Conservation (phyloP, 2,329 filamentous ascomycete genomes). For the Colletotrichum acutatum region DNA sequence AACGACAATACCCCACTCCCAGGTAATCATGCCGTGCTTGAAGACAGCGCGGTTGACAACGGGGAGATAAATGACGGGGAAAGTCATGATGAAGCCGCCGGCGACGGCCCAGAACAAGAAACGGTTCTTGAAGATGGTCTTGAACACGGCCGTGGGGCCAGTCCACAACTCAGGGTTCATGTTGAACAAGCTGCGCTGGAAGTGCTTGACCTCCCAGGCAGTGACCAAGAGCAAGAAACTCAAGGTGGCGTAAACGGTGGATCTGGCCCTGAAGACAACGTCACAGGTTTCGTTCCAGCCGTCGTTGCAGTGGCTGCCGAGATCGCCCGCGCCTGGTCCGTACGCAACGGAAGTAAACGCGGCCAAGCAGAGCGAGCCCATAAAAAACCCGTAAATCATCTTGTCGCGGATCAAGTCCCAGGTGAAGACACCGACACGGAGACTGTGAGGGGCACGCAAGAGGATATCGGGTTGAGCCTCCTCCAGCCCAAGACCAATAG, state of each 20-base stretch:
- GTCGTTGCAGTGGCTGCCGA: constrained; percentile 70
- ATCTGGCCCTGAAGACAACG: constrained; percentile 72
- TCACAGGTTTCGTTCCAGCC: constrained; percentile 60
- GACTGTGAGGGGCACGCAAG: constrained; percentile 70
- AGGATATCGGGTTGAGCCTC: constrained; percentile 76
- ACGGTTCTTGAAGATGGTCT: constrained; percentile 74
- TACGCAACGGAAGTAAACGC: constrained; percentile 72
- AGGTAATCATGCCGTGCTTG: constrained; percentile 74
- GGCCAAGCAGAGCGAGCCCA: constrained; percentile 70
- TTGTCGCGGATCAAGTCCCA: constrained; percentile 74
- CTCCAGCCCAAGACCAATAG: constrained; percentile 84
- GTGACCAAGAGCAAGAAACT: constrained; percentile 76
- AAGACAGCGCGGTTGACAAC: constrained; percentile 74
- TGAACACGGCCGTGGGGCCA: constrained; percentile 62
- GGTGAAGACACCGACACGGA: constrained; percentile 71
- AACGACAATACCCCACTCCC: constrained; percentile 79
- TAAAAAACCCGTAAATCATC: constrained; percentile 72
- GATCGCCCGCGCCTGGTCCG: constrained; percentile 57
- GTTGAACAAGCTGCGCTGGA: constrained; percentile 75
- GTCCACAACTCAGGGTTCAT: constrained; percentile 67
- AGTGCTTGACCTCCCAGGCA: constrained; percentile 80
- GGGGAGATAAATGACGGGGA: constrained; percentile 75
- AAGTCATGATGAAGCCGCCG: constrained; percentile 68
- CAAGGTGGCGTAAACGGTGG: constrained; percentile 75
- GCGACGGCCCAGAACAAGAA: constrained; percentile 74